Evolutionary conservation across 148 eudicot genomes (phyloP), one percentile per base, ranked within the genome.

Genomic region (Euryodendron excelsum): DNA sequence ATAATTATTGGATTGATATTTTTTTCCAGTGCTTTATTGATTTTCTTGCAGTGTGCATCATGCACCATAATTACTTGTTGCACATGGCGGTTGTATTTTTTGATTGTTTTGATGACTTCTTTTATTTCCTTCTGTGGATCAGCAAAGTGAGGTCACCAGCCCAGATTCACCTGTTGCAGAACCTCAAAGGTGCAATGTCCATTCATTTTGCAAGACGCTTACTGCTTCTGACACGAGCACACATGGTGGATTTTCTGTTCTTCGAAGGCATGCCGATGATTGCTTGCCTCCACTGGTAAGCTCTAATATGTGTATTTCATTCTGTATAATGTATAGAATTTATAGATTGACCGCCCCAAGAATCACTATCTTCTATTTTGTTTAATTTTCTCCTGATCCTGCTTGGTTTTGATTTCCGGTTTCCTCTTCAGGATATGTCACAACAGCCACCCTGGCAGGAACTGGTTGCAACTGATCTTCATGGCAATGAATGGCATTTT

Each of bases 161-260:
- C 98, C 94, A 52, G 96, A 93, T 84, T 88, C 87, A 50, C 97
- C 96, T n/a, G 87, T 87, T 68, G 88, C 92, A 27, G 99, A 96
- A 78, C 94, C 93, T 86, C 85, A 84, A 74, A 87, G 81, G 79
- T 89, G 90, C 85, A 87, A 82, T 72, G 94, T 93, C 37, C 94
- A 93, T 85, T 91, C 98, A 58, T 96, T 96, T 84, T 96, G 97
- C 91, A 96, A 96, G 91, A 90, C 94, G 31, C 85, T 96, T 41
- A 96, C 97, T 73, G 99, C 98, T 72, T 93, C 99, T 50, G 97
- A 96, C 83, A 96, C 99, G 37, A 96, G 99, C 88, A 96, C 97
- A 27, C 99, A 96, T 85, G 97, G 99, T 75, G 99, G 99, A 61
- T 96, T 96, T 81, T 96, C 98, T 47, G 99, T 96, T 82, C 93